A percentile compares a stretch with the other conserved stretches of the same genome.
Evolutionary conservation across 2,329 filamentous ascomycete genomes (phyloP).

Genomic region (Xylaria sp.): DNA sequence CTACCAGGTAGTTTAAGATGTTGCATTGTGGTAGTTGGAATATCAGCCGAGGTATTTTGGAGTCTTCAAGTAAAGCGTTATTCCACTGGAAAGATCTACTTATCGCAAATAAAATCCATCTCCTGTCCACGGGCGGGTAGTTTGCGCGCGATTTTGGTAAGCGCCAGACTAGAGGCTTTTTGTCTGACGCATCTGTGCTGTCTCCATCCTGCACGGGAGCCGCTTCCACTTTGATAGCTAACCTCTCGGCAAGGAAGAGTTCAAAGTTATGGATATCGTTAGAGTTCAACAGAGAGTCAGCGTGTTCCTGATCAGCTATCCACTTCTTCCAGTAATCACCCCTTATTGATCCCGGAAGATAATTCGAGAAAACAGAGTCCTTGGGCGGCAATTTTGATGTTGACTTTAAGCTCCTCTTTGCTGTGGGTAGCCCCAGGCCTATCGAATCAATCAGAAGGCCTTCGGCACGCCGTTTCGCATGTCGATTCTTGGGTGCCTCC

Average conservation of each 20-base stretch:
- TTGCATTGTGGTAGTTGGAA: slow-evolving; percentile 58
- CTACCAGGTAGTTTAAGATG: slow-evolving; percentile 62
- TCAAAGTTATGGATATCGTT: slow-evolving; percentile 58
- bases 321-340: slow-evolving; percentile 56
- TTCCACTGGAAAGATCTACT: slow-evolving; percentile 66
- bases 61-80: slow-evolving; percentile 49
- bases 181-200: slow-evolving; percentile 17
- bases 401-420: slow-evolving; percentile 44
- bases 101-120: slow-evolving; percentile 69
- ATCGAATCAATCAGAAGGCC: slow-evolving; percentile 76
- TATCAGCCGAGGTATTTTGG: slow-evolving; percentile 47
- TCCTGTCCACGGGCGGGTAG: slow-evolving; percentile 65
- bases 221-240: slow-evolving; percentile 50
- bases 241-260: slow-evolving; percentile 54
- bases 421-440: slow-evolving; percentile 63
- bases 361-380: slow-evolving; percentile 45
- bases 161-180: slow-evolving; percentile 54
- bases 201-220: slow-evolving; percentile 29
- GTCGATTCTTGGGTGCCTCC: slow-evolving; percentile 63
- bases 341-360: slow-evolving; percentile 56
- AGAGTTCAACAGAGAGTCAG: slow-evolving; percentile 54
- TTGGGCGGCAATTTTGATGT: slow-evolving; percentile 38
- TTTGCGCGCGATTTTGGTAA: slow-evolving; percentile 51
- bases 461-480: slow-evolving; percentile 60
- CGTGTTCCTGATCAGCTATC: slow-evolving; percentile 50